phyloP scores from a whole-genome alignment of 164 flowering plant genomes.

The Tetracentron sinense region DNA sequence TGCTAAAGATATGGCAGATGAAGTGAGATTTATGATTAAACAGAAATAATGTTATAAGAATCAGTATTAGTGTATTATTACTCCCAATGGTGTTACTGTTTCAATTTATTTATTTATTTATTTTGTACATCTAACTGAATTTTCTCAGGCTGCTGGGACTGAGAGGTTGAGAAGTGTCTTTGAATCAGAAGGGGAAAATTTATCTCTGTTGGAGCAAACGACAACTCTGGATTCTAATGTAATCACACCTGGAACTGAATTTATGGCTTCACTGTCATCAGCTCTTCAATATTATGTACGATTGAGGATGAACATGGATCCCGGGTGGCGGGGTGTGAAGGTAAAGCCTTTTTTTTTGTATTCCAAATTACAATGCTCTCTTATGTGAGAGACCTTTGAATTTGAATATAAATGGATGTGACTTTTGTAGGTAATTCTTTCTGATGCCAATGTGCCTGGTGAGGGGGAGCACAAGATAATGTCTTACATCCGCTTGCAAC shows the following conservation, averaged over 20 bases:
- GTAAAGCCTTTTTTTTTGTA: slow-evolving; percentile 15
- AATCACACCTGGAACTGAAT: slow-evolving; percentile 64
- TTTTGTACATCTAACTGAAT: background rate
- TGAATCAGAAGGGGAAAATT: slow-evolving; percentile 14
- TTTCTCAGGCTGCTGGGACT: slow-evolving; percentile 18
- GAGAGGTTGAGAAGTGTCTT: slow-evolving; percentile 20
- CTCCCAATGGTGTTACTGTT: too few species aligned
- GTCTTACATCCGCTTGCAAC: slow-evolving; percentile 52
- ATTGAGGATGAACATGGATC: slow-evolving; percentile 36
- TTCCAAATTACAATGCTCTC: background rate
- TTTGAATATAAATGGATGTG: background rate
- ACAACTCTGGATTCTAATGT: slow-evolving; percentile 42
- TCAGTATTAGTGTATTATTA: too few species aligned
- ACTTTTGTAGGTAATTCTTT: slow-evolving; percentile 49
- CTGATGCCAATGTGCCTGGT: slow-evolving; percentile 69
- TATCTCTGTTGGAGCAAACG: slow-evolving; percentile 12
- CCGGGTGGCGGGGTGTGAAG: slow-evolving; percentile 53
- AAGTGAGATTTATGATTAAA: slow-evolving; percentile 18
- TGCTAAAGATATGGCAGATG: slow-evolving; percentile 41
- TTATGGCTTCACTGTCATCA: slow-evolving; percentile 45
- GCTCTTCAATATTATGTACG: slow-evolving; percentile 46
- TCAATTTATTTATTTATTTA: background rate
- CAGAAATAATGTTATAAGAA: too few species aligned
- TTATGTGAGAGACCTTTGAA: background rate
- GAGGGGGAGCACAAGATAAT: slow-evolving; percentile 76